Percentiles rank a stretch among this genome's conserved stretches.
phyloP scores from a whole-genome alignment of 2,329 filamentous ascomycete genomes.

The Talaromyces sp. region DNA sequence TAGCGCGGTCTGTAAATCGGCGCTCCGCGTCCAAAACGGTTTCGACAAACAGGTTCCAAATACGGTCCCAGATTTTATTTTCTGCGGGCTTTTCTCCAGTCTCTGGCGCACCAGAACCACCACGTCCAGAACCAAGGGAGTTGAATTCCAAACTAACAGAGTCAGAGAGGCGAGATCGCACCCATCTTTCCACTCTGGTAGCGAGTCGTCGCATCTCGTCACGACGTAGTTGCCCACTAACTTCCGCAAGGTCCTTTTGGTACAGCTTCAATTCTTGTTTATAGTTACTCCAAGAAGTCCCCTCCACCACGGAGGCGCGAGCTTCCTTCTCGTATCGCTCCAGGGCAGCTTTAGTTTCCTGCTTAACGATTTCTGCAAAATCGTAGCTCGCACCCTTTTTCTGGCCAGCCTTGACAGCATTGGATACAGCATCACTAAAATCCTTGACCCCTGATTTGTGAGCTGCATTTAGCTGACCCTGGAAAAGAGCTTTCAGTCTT shows the following conservation, averaged over 20 bases:
- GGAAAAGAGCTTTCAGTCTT: slow-evolving; percentile 81
- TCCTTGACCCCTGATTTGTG: slow-evolving; percentile 81
- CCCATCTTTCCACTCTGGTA: slow-evolving; percentile 87
- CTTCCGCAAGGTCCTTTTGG: slow-evolving; percentile 85
- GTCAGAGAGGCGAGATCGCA: slow-evolving; percentile 79
- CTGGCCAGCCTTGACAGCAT: slow-evolving; percentile 83
- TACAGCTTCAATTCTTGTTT: slow-evolving; percentile 73
- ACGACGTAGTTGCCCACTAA: slow-evolving; percentile 76
- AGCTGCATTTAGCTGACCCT: slow-evolving; percentile 78
- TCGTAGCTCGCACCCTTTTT: slow-evolving; percentile 89
- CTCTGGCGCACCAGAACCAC: slow-evolving; percentile 74
- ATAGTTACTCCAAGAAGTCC: slow-evolving; percentile 83
- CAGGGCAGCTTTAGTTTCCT: slow-evolving; percentile 73
- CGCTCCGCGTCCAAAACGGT: slow-evolving; percentile 80
- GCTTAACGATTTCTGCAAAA: slow-evolving; percentile 86
- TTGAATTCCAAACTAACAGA: slow-evolving; percentile 92
- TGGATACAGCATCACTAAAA: slow-evolving; percentile 83
- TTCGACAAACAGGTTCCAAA: slow-evolving; percentile 80
- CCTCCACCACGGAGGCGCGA: slow-evolving; percentile 67
- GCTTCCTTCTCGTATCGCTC: slow-evolving; percentile 72
- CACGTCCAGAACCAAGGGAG: slow-evolving; percentile 83
- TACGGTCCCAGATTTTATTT: slow-evolving; percentile 89
- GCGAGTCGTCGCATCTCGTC: slow-evolving; percentile 95
- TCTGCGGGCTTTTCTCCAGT: slow-evolving; percentile 69
- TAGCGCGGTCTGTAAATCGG: slow-evolving; percentile 80